Conservation (phyloP, 2,329 filamentous ascomycete species). For the Fusarium sp. region DNA sequence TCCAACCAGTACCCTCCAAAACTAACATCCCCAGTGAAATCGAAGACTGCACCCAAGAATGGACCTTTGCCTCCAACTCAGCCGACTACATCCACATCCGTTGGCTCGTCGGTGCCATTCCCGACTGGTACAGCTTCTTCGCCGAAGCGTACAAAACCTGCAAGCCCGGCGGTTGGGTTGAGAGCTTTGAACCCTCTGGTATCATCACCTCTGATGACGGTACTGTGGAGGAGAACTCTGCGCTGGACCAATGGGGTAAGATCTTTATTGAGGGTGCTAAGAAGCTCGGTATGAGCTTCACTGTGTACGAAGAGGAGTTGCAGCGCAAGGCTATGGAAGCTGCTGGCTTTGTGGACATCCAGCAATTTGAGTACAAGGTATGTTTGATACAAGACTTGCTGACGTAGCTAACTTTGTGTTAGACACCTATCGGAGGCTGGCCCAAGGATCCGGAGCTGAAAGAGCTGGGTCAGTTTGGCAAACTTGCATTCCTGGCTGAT, state of each 20-base stretch:
- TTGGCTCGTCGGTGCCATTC: slow-evolving; percentile 10
- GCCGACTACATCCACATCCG: slow-evolving; percentile 22
- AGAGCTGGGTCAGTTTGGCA: slow-evolving; percentile 4
- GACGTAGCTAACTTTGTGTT: background rate
- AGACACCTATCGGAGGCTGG: slow-evolving; percentile 19
- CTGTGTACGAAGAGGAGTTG: background rate
- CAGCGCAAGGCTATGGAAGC: slow-evolving; percentile 15
- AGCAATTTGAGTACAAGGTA: slow-evolving; percentile 21
- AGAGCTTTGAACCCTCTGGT: slow-evolving; percentile 2
- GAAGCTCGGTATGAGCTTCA: slow-evolving; percentile 4
- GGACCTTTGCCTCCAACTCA: slow-evolving; percentile 18
- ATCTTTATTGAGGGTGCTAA: slow-evolving; percentile 18
- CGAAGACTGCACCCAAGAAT: slow-evolving; percentile 21
- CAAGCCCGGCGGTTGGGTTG: slow-evolving; percentile 17
- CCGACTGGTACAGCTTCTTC: slow-evolving; percentile 15
- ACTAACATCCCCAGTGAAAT: slow-evolving; percentile 2
- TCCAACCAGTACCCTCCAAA: too few relatives aligned
- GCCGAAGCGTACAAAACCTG: slow-evolving; percentile 12
- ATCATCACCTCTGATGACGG: slow-evolving; percentile 16
- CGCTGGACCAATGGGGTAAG: slow-evolving; percentile 16
- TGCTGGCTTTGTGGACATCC: slow-evolving; percentile 15
- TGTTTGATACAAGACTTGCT: fast-evolving
- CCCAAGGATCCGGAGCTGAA: slow-evolving; percentile 4
- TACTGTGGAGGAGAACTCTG: slow-evolving; percentile 15
- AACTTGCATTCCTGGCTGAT: slow-evolving; percentile 8